Evolutionary conservation across 1,284 basidiomycete species (phyloP).

Genomic region (Microbotryum saponariae): DNA sequence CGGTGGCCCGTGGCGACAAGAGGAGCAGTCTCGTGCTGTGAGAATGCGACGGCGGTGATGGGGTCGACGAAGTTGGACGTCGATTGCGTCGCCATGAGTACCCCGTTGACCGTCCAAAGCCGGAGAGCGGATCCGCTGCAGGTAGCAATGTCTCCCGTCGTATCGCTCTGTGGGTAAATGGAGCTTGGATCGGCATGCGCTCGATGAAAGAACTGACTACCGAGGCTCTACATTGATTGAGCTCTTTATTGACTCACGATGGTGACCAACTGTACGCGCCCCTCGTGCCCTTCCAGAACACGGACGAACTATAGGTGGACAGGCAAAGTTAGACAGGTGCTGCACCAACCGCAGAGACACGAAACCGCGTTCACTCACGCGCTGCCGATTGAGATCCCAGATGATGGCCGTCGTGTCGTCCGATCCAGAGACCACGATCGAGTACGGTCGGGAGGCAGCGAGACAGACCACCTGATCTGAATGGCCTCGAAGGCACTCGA

Average conservation of each 20-base stretch:
- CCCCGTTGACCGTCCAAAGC: constrained; percentile 72
- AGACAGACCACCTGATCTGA: constrained; percentile 60
- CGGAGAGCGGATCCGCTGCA: constrained; percentile 61
- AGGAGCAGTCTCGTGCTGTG: constrained; percentile 11
- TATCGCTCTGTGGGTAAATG: constrained; percentile 42
- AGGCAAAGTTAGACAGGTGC: constrained; percentile 61
- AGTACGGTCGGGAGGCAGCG: constrained; percentile 71
- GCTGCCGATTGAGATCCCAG: constrained; percentile 75
- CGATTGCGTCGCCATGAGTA: constrained; percentile 1
- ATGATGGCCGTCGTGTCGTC: constrained; percentile 73
- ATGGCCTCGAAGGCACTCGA: constrained; percentile 60
- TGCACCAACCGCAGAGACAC: constrained; percentile 44
- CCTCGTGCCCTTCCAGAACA: constrained; percentile 44
- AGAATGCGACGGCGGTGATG: constrained; percentile 11
- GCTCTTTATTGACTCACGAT: constrained; percentile 66
- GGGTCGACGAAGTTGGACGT: constrained; percentile 4
- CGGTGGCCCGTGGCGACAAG: constrained; percentile 13
- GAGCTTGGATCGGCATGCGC: not conserved
- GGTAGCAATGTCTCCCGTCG: constrained; percentile 64
- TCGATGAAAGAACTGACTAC: constrained; percentile 34
- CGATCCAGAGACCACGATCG: constrained; percentile 72
- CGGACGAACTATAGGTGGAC: not conserved
- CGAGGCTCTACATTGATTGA: constrained; percentile 57
- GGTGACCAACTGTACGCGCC: constrained; percentile 59
- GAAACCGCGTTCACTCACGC: not conserved